Base-by-base conservation (phyloP, 805 yeast genomes). In the Yamadazyma paraphyllophila region DNA sequence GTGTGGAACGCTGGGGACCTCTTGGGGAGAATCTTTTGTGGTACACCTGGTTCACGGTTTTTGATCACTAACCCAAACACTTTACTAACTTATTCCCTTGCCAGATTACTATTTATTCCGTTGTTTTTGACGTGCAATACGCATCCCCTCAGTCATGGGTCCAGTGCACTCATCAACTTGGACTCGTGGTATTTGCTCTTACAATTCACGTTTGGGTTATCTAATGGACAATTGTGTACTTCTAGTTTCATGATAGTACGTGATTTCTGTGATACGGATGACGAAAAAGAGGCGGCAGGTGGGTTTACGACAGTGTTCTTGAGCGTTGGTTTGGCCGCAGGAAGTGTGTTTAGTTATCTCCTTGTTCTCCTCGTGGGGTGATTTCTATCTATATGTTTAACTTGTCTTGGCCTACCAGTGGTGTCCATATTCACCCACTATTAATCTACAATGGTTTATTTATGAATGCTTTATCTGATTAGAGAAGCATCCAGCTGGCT, bases 1-100 rank as follows among this genome's bases (percentile, higher is more conserved):
- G 62, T 86, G 12, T 92, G 99, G 99, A 92, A 92, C 63, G 46
- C 80, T 11, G 98, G 98, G 14, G 99, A 92, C 61, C 70, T 94
- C 24, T 63, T 72, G 2, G 97, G 97, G 1, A 73, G 99, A 39
- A 61, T 88, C 4, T 49, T 76, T 30, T 82, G 96, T 73, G 81
- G 87, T 2, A 63, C 76, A 48, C 76, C 73, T 12, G 56, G 46
- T 17, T 57, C 58, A n/a, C 48, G 57, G 1, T 52, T 69, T 38
- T 50, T 69, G 25, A 66, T 85, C 13, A 55, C 55, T 9, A 63
- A 64, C 27, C 80, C 81, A 13, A 47, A 53, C 5, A 63, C 60
- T 11, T 63, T 86, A 46, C 67, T 87, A 7, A 24, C 61, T 4
- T 85, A 83, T 55, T 73, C 96, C 0, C 33, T 81, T 1, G 56